These are phyloP conservation scores for Phaeosphaeriaceae sp. DNA, from an alignment of 2,329 filamentous ascomycete genomes.

Conservation along the genomic window DNA sequence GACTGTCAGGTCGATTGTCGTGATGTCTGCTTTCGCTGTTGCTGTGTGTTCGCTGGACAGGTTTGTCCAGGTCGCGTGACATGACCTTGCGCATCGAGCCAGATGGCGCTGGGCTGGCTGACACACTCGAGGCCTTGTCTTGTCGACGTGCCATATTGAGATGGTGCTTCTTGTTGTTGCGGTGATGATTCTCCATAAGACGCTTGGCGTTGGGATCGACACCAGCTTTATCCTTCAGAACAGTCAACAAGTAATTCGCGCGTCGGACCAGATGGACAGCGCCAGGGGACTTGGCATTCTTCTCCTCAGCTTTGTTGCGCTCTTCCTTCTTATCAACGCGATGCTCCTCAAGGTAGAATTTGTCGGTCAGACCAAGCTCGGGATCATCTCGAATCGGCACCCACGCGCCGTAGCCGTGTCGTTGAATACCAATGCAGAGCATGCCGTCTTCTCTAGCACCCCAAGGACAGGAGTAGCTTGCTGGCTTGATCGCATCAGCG, in stretches of 20 bases:
- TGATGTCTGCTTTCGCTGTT: constrained; percentile 46
- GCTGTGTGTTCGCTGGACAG: constrained; percentile 46
- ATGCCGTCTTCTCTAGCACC: constrained; percentile 94
- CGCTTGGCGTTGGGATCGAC: constrained; percentile 78
- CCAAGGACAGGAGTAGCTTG: constrained; percentile 92
- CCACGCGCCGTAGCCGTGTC: constrained; percentile 96
- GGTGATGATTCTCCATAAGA: constrained; percentile 89
- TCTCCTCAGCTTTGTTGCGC: constrained; percentile 74
- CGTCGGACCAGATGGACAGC: constrained; percentile 95
- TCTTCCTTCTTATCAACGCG: constrained; percentile 98
- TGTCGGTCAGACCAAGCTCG: constrained; percentile 84
- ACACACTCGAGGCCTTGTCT: constrained; percentile 66
- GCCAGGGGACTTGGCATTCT: constrained; percentile 86
- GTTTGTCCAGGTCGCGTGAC: constrained; percentile 46
- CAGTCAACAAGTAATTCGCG: constrained; percentile 93
- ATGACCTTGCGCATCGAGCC: constrained; percentile 43
- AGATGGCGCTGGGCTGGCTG: constrained; percentile 73
- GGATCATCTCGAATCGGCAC: constrained; percentile 89
- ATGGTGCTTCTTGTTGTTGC: constrained; percentile 83
- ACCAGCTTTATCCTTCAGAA: constrained; percentile 82
- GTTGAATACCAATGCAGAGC: constrained; percentile 91
- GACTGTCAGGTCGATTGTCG: constrained; percentile 40
- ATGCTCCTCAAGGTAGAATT: constrained; percentile 96
- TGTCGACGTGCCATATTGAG: constrained; percentile 63
- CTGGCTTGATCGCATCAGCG: constrained; percentile 88